These are phyloP conservation scores for Linnemannia schmuckeri DNA, from an alignment of 192 early-diverging fungal genomes.

Conservation along the genomic window DNA sequence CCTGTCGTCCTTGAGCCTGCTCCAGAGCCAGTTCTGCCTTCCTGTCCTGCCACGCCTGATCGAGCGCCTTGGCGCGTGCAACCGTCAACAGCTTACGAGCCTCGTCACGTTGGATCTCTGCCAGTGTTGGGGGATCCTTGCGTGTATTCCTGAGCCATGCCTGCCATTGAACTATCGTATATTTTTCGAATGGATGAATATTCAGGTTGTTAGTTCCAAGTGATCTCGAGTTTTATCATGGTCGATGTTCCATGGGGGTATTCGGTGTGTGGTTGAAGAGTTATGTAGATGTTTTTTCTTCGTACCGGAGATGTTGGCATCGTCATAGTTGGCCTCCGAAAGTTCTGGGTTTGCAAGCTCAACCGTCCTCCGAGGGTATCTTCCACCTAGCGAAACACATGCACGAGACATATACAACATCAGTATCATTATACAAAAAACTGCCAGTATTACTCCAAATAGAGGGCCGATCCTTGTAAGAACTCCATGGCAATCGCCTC, in stretches of 20 bases:
- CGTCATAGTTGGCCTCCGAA: conserved; percentile 50
- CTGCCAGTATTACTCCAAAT: too few relatives aligned
- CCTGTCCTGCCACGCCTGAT: conserved; percentile 55
- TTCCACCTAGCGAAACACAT: conserved; percentile 23
- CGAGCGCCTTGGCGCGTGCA: conserved; percentile 36
- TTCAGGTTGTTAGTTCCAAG: background rate
- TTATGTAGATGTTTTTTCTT: background rate
- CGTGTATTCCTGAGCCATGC: conserved; percentile 56
- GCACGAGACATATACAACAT: background rate
- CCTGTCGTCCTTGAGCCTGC: conserved; percentile 34
- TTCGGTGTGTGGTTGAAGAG: too few relatives aligned
- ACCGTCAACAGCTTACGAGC: conserved; percentile 44
- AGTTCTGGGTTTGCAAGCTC: conserved; percentile 41
- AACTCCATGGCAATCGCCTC: too few relatives aligned
- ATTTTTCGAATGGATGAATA: too few relatives aligned
- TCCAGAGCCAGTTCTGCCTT: conserved; percentile 48
- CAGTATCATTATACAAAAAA: background rate
- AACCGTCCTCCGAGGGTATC: conserved; percentile 44
- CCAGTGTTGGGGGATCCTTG: conserved; percentile 25
- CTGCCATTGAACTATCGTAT: conserved; percentile 44
- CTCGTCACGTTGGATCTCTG: conserved; percentile 51
- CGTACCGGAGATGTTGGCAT: conserved; percentile 50
- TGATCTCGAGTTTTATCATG: too few relatives aligned
- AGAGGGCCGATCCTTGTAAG: too few relatives aligned
- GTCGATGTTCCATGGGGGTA: too few relatives aligned